Evolutionary conservation across 306 rosid species (phyloP), one percentile per base, ranked within the genome.

Genomic region (Citrullus amarus): DNA sequence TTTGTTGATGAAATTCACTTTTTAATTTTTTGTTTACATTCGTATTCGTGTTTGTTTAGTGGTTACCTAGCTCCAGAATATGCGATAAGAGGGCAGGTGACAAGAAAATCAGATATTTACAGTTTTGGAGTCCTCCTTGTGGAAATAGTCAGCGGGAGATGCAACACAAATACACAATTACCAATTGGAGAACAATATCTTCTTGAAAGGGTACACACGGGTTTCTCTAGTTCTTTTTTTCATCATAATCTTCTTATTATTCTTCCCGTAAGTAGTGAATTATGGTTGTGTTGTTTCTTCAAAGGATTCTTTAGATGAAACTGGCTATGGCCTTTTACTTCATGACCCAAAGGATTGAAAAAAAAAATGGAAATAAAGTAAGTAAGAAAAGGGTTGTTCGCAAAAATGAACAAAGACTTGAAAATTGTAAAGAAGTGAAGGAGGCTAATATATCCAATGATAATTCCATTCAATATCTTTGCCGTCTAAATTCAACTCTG

Each of bases 1-100:
- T 73, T 51, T 28, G 77, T 73, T 8, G 77, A 51, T 22, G 60
- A 16, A 30, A 73, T 9, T 51, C 2, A 1, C 8, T 0, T 32
- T 74, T 53, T 74, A 74, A 74, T 53, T 28, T 25, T 48, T 34
- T 34, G 22, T 73, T 53, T 53, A 30, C 9, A 4, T 55, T 65
- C 81, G 67, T 80, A 4, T 55, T 65, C 81, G 67, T 80, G 70
- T 58, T 79, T 67, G 85, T 86, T 76, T 77, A 96, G 99, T 81
- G 99, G 98, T 46, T 96, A 96, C 85, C 77, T 96, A 83, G 99
- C 99, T n/a, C 99, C 99, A 0, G 99, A 96, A 80, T 96, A 96
- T 65, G 99, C 99, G 3, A 85, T 96, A 54, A 84, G 91, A 30
- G 98, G 98, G 59, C 96, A 82, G 76, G 84, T 96, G 75, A 96